phyloP scores from a whole-genome alignment of 176 grass and related monocot species.

The Hordeum vulgare region MorexV3_pseudomolecules_assembly NC_058523.1:482811123-482811622 shows the following conservation, averaged over 20 bases:
- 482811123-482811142: background rate
- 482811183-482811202: conserved; percentile 3
- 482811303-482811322: conserved; percentile 7
- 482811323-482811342: conserved; percentile 27
- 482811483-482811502: background rate
- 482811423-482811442: conserved; percentile 54
- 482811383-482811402: conserved; percentile 14
- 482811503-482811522: background rate
- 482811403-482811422: conserved; percentile 42
- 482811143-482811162: conserved; percentile 4
- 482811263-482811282: conserved; percentile 23
- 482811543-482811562: conserved; percentile 1
- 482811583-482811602: background rate
- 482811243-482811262: conserved; percentile 12
- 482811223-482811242: conserved; percentile 17
- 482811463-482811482: background rate
- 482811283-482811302: conserved; percentile 8
- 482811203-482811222: conserved; percentile 17
- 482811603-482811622: background rate
- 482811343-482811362: conserved; percentile 1
- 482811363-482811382: conserved; percentile 15
- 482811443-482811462: conserved; percentile 35
- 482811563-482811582: background rate
- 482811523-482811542: background rate
- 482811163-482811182: conserved; percentile 15